A percentile compares a stretch with the other conserved stretches of the same genome.
Conservation (phyloP, 257 asterid genomes). For the Schizonepeta tenuifolia region DNA sequence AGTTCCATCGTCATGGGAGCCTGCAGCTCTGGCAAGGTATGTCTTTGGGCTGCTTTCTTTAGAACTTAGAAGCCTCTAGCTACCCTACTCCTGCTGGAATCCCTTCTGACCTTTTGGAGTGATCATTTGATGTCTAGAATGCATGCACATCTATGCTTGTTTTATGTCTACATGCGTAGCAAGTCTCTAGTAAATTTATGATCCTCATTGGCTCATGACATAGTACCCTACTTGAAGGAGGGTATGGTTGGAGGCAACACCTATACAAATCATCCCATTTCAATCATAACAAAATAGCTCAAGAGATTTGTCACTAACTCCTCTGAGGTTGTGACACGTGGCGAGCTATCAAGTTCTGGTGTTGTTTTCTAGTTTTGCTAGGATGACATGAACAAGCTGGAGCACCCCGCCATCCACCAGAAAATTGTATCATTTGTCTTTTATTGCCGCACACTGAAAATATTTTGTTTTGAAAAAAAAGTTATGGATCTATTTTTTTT, state of each 20-base stretch:
- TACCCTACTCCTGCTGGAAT: constrained; percentile 19
- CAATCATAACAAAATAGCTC: background rate
- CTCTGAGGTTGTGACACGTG: background rate
- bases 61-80: constrained; percentile 25
- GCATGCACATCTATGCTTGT: constrained; percentile 20
- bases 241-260: background rate
- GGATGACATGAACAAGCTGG: constrained; percentile 20
- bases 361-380: constrained; percentile 13
- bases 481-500: background rate
- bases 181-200: constrained; percentile 7
- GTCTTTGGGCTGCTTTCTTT: constrained; percentile 31
- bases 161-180: background rate
- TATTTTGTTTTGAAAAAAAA: background rate
- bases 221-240: background rate
- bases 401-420: background rate
- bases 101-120: constrained; percentile 24
- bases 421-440: constrained; percentile 8
- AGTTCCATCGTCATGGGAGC: constrained; percentile 97
- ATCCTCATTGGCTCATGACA: constrained; percentile 5
- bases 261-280: background rate
- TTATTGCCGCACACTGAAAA: constrained; percentile 11
- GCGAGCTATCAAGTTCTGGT: constrained; percentile 6
- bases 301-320: background rate
- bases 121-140: constrained; percentile 22
- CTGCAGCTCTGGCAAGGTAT: constrained; percentile 93